These are phyloP conservation scores for Yamadazyma paraphyllophila DNA, from an alignment of 805 yeast genomes.

Conservation along the genomic window DNA sequence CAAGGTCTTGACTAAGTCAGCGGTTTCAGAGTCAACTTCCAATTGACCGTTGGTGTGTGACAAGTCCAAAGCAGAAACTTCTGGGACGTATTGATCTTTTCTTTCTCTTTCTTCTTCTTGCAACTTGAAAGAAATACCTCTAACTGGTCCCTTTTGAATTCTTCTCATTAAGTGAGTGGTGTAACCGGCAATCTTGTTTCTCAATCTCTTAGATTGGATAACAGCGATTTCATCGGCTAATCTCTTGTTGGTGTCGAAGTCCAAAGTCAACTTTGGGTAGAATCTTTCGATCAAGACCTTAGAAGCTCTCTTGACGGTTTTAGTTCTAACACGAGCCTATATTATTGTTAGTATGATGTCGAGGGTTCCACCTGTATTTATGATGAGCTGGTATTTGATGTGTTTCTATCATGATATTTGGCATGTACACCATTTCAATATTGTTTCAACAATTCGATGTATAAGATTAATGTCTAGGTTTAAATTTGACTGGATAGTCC, in stretches of 20 bases:
- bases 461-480: no score
- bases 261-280: conserved; percentile 99
- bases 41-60: conserved; percentile 93
- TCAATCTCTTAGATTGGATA: conserved; percentile 98
- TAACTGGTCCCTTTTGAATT: conserved; percentile 99
- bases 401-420: background rate
- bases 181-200: conserved; percentile 99
- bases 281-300: conserved; percentile 99
- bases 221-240: conserved; percentile 97
- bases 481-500: no score
- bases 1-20: conserved; percentile 88
- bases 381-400: no score
- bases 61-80: conserved; percentile 98
- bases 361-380: background rate
- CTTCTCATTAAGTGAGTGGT: conserved; percentile 99
- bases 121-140: conserved; percentile 99
- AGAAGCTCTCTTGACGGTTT: conserved; percentile 99
- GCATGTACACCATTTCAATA: no score
- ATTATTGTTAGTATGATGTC: conserved; percentile 23
- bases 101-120: conserved; percentile 99
- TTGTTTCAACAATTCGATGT: no score
- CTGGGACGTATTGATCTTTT: conserved; percentile 99
- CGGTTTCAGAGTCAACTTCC: conserved; percentile 96
- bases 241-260: conserved; percentile 99
- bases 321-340: conserved; percentile 99